Conservation (phyloP, 352 stramenopile species). For the Pythium apleroticum region DNA sequence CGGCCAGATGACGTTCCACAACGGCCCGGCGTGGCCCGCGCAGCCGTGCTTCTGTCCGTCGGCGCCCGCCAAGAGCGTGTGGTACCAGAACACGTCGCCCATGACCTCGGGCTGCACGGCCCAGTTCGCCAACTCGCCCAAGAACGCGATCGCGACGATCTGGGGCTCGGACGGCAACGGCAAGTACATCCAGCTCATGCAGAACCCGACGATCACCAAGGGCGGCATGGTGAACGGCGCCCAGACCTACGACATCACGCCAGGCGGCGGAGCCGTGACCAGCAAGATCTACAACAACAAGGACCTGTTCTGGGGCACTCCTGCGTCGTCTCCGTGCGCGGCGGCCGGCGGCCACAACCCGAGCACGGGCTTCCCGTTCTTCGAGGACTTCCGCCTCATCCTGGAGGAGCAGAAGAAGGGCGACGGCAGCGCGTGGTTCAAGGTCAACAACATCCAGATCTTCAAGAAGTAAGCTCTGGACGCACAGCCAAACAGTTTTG, state of each 20-base stretch:
- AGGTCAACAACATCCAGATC: slow-evolving; percentile 74
- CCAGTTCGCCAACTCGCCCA: slow-evolving; percentile 56
- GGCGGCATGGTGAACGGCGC: slow-evolving; percentile 46
- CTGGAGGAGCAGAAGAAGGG: slow-evolving; percentile 77
- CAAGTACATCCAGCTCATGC: slow-evolving; percentile 69
- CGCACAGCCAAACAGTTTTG: not conserved
- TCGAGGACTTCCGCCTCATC: slow-evolving; percentile 71
- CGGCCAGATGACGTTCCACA: slow-evolving; percentile 74
- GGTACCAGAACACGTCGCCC: slow-evolving; percentile 52
- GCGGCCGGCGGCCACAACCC: slow-evolving; percentile 51
- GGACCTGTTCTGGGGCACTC: slow-evolving; percentile 64
- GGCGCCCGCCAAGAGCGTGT: slow-evolving; percentile 46
- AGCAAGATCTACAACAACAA: slow-evolving; percentile 82
- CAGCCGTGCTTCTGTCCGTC: slow-evolving; percentile 58
- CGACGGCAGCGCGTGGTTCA: slow-evolving; percentile 66
- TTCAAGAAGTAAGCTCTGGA: slow-evolving; percentile 38
- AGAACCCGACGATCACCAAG: slow-evolving; percentile 69
- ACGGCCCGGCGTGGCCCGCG: slow-evolving; percentile 44
- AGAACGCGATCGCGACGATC: slow-evolving; percentile 67
- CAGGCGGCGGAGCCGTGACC: slow-evolving; percentile 39
- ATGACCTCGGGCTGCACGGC: slow-evolving; percentile 72
- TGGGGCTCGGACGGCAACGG: slow-evolving; percentile 59
- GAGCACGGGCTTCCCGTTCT: slow-evolving; percentile 69
- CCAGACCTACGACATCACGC: slow-evolving; percentile 61
- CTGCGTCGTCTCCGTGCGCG: slow-evolving; percentile 42